Evolutionary conservation across 2,329 filamentous ascomycete species (phyloP).

Genomic region (Xylariaceae sp.): DNA sequence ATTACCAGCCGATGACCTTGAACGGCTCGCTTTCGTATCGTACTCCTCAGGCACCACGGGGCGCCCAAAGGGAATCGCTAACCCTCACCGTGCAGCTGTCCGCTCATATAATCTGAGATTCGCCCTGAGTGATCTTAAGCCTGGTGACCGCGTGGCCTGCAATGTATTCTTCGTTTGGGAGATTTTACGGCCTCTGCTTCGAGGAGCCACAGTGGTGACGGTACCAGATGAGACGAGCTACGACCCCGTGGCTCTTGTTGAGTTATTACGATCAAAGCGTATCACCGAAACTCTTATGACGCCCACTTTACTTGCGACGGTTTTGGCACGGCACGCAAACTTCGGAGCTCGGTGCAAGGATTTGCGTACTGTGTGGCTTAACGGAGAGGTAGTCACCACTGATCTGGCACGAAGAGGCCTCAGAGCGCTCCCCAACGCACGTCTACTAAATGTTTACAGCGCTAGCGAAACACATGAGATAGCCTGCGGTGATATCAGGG

Average conservation of each 20-base stretch:
- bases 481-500: constrained; percentile 75
- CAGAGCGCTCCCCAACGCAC: constrained; percentile 70
- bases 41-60: constrained; percentile 82
- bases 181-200: constrained; percentile 76
- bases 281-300: constrained; percentile 87
- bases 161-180: constrained; percentile 92
- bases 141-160: constrained; percentile 81
- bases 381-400: constrained; percentile 82
- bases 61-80: constrained; percentile 79
- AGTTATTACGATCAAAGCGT: constrained; percentile 68
- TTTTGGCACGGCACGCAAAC: constrained; percentile 72
- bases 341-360: constrained; percentile 69
- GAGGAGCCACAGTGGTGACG: constrained; percentile 77
- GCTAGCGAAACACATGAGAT: constrained; percentile 84
- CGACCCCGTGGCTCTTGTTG: constrained; percentile 76
- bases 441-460: constrained; percentile 81
- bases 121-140: constrained; percentile 69
- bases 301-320: constrained; percentile 76
- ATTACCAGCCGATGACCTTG: constrained; percentile 71
- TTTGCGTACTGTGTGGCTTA: constrained; percentile 77
- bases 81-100: constrained; percentile 76
- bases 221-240: constrained; percentile 80
- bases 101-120: constrained; percentile 78
- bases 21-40: constrained; percentile 79
- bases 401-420: constrained; percentile 74